Evolutionary conservation across 2,329 filamentous ascomycete genomes (phyloP).

Genomic region (Pseudogymnoascus sp.): DNA sequence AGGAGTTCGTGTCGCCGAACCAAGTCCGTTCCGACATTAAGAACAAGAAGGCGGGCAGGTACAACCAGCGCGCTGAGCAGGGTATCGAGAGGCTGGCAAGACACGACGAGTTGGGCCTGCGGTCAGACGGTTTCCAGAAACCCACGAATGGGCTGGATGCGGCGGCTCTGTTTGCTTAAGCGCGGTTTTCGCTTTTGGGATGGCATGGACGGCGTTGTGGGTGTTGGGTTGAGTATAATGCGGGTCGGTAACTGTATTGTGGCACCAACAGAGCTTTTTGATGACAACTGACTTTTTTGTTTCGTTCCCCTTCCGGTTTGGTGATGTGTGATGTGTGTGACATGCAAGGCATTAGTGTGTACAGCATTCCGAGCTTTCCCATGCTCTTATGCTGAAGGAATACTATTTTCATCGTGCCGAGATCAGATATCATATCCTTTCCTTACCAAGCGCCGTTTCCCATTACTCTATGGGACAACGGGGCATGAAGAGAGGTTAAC

Average conservation of each 20-base stretch:
- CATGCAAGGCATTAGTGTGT: slow-evolving; percentile 7
- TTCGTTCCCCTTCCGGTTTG: neutral
- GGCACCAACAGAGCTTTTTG: slow-evolving; percentile 8
- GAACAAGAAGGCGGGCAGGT: slow-evolving; percentile 66
- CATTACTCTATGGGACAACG: neutral
- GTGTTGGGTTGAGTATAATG: slow-evolving; percentile 9
- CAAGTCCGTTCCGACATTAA: slow-evolving; percentile 79
- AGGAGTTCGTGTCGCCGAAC: slow-evolving; percentile 94
- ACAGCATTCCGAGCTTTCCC: slow-evolving; percentile 7
- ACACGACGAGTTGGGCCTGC: slow-evolving; percentile 69
- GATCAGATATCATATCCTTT: slow-evolving; percentile 6
- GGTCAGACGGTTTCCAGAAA: slow-evolving; percentile 56
- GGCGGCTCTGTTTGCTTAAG: slow-evolving; percentile 65
- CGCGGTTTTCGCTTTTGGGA: slow-evolving; percentile 3
- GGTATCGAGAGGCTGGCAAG: slow-evolving; percentile 64
- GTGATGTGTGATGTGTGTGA: neutral
- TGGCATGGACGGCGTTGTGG: slow-evolving; percentile 7
- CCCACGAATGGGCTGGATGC: slow-evolving; percentile 68
- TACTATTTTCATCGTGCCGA: slow-evolving; percentile 9
- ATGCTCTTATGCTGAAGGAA: slow-evolving; percentile 9
- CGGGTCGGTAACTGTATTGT: slow-evolving; percentile 8
- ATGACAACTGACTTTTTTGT: slow-evolving; percentile 3
- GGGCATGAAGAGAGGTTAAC: slow-evolving; percentile 6
- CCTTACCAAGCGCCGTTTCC: slow-evolving; percentile 7
- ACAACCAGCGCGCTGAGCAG: slow-evolving; percentile 70